Evolutionary conservation across 1,284 basidiomycete genomes (phyloP), one percentile per base, ranked within the genome.

Genomic region (Lignosus rhinocerotis): DNA sequence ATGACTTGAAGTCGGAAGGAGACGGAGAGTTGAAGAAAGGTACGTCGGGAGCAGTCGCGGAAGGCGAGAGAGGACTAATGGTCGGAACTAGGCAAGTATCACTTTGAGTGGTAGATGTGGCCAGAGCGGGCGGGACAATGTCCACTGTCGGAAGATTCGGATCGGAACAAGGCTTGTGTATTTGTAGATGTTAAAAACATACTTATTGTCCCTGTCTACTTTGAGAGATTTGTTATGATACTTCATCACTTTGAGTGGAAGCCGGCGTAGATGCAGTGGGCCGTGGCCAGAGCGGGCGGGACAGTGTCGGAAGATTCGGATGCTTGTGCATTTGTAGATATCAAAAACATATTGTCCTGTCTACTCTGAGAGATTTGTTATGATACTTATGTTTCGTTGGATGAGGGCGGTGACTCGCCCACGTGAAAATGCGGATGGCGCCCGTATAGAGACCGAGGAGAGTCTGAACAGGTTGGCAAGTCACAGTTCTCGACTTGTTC

Each of bases 191-290:
- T n/a, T n/a, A n/a, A n/a, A n/a, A n/a, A n/a, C n/a, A n/a, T n/a
- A n/a, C n/a, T n/a, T n/a, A n/a, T n/a, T n/a, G n/a, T n/a, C n/a
- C n/a, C n/a, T n/a, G 25, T 25, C 25, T 25, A 25, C 25, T 25
- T 25, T 25, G 25, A 25, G 25, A 25, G 25, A 25, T 25, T 25
- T 25, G 25, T 25, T 25, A 25, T 25, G 25, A 25, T 25, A n/a
- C n/a, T n/a, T n/a, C 64, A 65, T 57, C 67, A 67, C 60, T 53
- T 61, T 59, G 65, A 68, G 56, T 67, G 66, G 68, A 65, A 58
- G 54, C 58, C 55, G 36, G 68, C 66, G 56, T 48, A 33, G 31
- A 16, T 19, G n/a, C n/a, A n/a, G n/a, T n/a, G n/a, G n/a, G n/a
- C n/a, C n/a, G 31, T 38, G 11, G 3, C 9, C 25, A 16, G 33